Evolutionary conservation across 495 filamentous ascomycete species (phyloP), one percentile per base, ranked within the genome.

Genomic region (Aspergillus cavernicola): DNA sequence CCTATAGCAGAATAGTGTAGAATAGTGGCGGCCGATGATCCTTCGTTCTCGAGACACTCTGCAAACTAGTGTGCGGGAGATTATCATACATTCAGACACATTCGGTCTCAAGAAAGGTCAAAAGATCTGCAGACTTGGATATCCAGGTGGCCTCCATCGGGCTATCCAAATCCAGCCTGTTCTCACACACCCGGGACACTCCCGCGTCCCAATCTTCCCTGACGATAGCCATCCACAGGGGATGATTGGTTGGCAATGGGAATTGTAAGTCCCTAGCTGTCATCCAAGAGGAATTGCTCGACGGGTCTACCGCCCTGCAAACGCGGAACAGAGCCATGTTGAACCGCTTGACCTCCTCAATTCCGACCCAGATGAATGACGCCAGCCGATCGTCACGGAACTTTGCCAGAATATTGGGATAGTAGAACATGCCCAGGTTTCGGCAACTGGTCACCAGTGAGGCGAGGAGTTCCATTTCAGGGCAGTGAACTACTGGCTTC

Each of bases 331-430:
- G 35, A 0, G 68, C 61, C 13, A 67, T 2, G 39, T 56, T 57
- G 28, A 69, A 71, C 12, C 62, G 61, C 38, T 69, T 71, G 12
- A 62, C 35, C 41, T 67, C 62, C 45, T 71, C 66, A 46, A 68
- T 55, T 4, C 64, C 13, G 0, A 66, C 46, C 61, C 61, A 67
- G 19, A 57, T 48, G 55, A 61, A 65, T 11, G 46, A 31, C 19
- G 18, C 10, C 6, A 40, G 16, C 3, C 9, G 4, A 22, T 40
- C 19, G 2, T 40, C 6, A 2, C 35, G n/a, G 35, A 60, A 50
- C 51, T 53, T 50, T 3, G 38, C 32, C 7, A 65, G 44, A 48
- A 65, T 65, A n/a, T 53, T 54, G 0, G 61, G 58, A 26, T 64
- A 64, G 31, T 11, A 58, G 39, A 64, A 61, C 15, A 64, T 50